Evolutionary conservation across 805 yeast genomes (phyloP).

Genomic region (Cyberlindnera nakhonratchasimensis): DNA sequence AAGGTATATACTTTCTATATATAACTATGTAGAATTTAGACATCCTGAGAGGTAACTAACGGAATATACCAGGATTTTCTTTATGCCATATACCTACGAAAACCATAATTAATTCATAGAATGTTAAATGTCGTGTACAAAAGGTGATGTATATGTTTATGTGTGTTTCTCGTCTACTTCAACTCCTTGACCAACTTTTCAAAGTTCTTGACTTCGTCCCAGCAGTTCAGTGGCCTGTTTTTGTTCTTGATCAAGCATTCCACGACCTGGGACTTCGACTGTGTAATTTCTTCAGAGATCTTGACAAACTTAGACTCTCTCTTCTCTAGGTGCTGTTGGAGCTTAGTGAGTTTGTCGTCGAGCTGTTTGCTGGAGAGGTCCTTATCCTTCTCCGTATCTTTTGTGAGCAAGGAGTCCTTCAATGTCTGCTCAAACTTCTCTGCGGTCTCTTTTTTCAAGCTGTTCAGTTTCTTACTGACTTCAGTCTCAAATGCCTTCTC

Average conservation of each 20-base stretch:
- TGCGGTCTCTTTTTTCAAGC: slow-evolving; percentile 51
- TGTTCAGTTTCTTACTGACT: slow-evolving; percentile 53
- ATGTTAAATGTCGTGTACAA: slow-evolving; percentile 1
- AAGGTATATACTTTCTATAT: too few relatives aligned
- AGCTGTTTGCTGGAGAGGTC: slow-evolving; percentile 30
- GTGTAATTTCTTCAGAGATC: slow-evolving; percentile 39
- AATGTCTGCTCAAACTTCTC: slow-evolving; percentile 49
- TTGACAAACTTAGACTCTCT: slow-evolving; percentile 34
- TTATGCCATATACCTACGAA: not conserved
- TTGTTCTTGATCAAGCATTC: slow-evolving; percentile 57
- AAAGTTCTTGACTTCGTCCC: slow-evolving; percentile 74
- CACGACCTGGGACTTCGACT: slow-evolving; percentile 48
- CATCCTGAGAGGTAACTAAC: too few relatives aligned
- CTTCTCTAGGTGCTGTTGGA: slow-evolving; percentile 35
- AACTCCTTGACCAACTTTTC: slow-evolving; percentile 53
- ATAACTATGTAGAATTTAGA: too few relatives aligned
- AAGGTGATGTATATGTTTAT: too few relatives aligned
- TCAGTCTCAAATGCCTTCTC: slow-evolving; percentile 64
- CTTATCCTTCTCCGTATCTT: slow-evolving; percentile 31
- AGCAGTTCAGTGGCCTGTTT: slow-evolving; percentile 72
- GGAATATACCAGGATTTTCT: too few relatives aligned
- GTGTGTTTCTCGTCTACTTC: slow-evolving; percentile 22
- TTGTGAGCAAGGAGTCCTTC: slow-evolving; percentile 37
- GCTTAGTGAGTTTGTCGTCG: slow-evolving; percentile 40
- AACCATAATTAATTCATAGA: not conserved